phyloP scores from a whole-genome alignment of 2,329 filamentous ascomycete genomes.

The Neofusicoccum cordaticola region DNA sequence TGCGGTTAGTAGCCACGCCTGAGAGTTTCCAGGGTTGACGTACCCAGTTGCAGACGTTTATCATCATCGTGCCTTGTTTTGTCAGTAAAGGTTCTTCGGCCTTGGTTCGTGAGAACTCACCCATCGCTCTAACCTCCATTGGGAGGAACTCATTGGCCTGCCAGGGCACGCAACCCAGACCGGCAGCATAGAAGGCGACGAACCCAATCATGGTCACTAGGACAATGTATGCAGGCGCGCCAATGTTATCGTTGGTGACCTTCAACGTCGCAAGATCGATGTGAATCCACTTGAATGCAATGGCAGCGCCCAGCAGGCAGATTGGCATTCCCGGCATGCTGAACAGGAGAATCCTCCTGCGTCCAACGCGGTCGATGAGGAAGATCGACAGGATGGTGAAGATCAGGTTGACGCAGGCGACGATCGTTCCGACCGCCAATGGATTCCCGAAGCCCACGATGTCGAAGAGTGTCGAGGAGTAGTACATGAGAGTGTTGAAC shows the following conservation, averaged over 20 bases:
- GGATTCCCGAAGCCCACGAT: constrained; percentile 75
- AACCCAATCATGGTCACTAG: constrained; percentile 38
- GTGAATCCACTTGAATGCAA: constrained; percentile 50
- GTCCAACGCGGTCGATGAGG: constrained; percentile 75
- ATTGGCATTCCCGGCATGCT: constrained; percentile 61
- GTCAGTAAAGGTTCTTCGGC: no score
- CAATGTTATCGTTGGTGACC: constrained; percentile 28
- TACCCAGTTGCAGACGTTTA: constrained; percentile 19
- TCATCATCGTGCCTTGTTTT: constrained; percentile 29
- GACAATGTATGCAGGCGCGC: constrained; percentile 34
- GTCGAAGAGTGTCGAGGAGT: constrained; percentile 36
- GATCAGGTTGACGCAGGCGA: constrained; percentile 78
- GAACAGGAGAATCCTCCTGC: constrained; percentile 63
- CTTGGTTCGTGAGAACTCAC: no score
- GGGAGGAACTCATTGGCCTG: constrained; percentile 37
- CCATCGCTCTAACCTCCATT: constrained; percentile 36
- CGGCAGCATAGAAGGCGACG: constrained; percentile 33
- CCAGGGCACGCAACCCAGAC: constrained; percentile 36
- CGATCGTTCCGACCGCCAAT: constrained; percentile 73
- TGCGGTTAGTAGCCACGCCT: constrained; percentile 25
- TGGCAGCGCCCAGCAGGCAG: constrained; percentile 67
- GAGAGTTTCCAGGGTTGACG: not conserved
- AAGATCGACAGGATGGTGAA: constrained; percentile 74
- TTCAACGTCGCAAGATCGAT: constrained; percentile 37
- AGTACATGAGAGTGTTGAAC: constrained; percentile 85